These are phyloP conservation scores for Solanum tacnaense DNA, from an alignment of 257 asterid genomes.

Conservation along the genomic window DNA sequence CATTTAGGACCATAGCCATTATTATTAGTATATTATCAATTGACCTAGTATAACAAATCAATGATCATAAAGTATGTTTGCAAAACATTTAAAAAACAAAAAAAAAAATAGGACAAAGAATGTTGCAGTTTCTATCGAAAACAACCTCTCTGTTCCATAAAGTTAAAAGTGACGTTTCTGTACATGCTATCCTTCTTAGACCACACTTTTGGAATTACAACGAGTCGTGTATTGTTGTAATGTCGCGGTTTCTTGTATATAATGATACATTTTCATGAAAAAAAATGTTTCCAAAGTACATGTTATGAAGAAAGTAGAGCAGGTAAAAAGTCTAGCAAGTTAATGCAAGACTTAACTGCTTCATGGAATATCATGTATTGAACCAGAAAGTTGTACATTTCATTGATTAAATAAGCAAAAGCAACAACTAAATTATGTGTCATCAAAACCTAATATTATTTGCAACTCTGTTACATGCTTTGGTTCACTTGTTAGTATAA, in stretches of 20 bases:
- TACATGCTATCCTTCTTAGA: neutral
- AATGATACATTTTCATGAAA: neutral
- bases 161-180: neutral
- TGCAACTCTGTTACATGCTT: neutral
- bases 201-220: neutral
- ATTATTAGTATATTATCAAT: neutral
- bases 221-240: neutral
- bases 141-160: neutral
- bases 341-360: neutral
- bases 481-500: neutral
- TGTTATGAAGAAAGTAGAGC: neutral
- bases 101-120: neutral
- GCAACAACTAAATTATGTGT: neutral
- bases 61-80: neutral
- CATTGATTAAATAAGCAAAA: neutral
- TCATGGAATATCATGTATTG: neutral
- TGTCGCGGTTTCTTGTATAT: neutral
- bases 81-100: neutral
- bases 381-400: neutral
- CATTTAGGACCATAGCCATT: neutral
- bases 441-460: neutral
- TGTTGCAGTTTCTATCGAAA: neutral
- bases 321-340: neutral
- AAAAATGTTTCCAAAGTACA: neutral
- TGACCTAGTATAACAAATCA: neutral